These are phyloP conservation scores for Trichoderma gamsii DNA, from an alignment of 495 filamentous ascomycete species.

Conservation along the genomic window DNA sequence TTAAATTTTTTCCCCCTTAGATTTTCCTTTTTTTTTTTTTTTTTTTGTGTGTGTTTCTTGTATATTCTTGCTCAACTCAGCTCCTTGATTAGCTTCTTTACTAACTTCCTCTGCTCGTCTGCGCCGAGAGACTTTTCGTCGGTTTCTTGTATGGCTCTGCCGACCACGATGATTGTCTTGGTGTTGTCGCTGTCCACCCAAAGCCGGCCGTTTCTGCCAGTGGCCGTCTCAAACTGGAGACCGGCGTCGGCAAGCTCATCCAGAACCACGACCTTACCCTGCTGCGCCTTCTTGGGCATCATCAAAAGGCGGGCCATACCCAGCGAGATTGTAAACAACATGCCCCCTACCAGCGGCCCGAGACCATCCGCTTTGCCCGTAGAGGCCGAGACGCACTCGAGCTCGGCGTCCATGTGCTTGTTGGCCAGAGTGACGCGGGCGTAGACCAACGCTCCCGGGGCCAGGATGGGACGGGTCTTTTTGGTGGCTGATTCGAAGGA, in stretches of 20 bases:
- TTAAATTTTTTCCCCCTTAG: neutral
- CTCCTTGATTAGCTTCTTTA: constrained; percentile 53
- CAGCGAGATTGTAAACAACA: constrained; percentile 74
- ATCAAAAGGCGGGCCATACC: constrained; percentile 75
- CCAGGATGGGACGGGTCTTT: constrained; percentile 79
- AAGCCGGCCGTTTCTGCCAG: constrained; percentile 87
- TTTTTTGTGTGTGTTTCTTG: too few relatives aligned
- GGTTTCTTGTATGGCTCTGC: constrained; percentile 69
- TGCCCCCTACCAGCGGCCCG: constrained; percentile 79
- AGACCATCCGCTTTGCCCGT: constrained; percentile 88
- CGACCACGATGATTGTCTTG: constrained; percentile 64
- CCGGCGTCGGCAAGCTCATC: constrained; percentile 76
- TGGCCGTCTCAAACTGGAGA: constrained; percentile 83
- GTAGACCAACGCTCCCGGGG: constrained; percentile 72
- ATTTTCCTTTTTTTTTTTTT: neutral
- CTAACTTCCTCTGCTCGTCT: constrained; percentile 75
- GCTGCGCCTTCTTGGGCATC: constrained; percentile 56
- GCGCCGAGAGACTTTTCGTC: constrained; percentile 61
- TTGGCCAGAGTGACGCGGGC: constrained; percentile 70
- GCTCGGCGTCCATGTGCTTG: constrained; percentile 77
- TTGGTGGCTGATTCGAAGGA: constrained; percentile 87
- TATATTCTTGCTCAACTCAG: constrained; percentile 28
- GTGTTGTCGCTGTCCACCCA: constrained; percentile 76
- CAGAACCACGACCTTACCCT: constrained; percentile 64
- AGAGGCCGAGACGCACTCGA: constrained; percentile 77